These are phyloP conservation scores for Exophiala bonariae DNA, from an alignment of 2,329 filamentous ascomycete genomes.

Conservation along the genomic window DNA sequence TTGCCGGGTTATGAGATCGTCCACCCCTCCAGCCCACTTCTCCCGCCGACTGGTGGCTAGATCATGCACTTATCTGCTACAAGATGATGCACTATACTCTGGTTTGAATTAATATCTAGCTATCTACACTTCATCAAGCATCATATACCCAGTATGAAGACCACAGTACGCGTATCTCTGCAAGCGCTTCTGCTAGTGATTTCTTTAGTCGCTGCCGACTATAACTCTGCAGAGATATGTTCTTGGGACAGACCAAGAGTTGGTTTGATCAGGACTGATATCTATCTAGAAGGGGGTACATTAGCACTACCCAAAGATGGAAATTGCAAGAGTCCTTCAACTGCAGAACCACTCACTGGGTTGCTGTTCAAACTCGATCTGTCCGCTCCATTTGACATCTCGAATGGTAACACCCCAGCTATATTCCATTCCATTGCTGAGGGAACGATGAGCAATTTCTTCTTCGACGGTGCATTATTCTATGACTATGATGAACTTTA, in stretches of 20 bases:
- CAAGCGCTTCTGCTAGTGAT: no score
- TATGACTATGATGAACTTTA: conserved; percentile 64
- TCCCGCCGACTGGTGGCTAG: no score
- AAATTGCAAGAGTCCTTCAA: no score
- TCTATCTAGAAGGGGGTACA: conserved; percentile 65
- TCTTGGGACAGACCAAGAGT: conserved; percentile 39
- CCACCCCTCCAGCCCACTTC: no score
- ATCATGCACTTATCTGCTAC: no score
- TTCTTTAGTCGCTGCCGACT: background rate
- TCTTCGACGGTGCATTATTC: conserved; percentile 63
- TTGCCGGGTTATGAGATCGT: no score
- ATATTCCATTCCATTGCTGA: conserved; percentile 48
- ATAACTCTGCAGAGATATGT: background rate
- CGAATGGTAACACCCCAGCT: conserved; percentile 57
- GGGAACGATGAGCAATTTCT: conserved; percentile 52
- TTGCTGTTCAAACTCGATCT: conserved; percentile 61
- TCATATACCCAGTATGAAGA: no score
- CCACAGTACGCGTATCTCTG: no score
- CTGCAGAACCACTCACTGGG: conserved; percentile 53
- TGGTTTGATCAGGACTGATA: conserved; percentile 59
- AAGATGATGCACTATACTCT: no score
- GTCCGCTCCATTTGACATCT: conserved; percentile 52
- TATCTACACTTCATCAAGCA: no score
- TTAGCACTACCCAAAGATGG: no score
- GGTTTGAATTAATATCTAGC: no score